Evolutionary conservation across 2,329 filamentous ascomycete species (phyloP).

Genomic region (Pyrenophora tritici-repentis): DNA sequence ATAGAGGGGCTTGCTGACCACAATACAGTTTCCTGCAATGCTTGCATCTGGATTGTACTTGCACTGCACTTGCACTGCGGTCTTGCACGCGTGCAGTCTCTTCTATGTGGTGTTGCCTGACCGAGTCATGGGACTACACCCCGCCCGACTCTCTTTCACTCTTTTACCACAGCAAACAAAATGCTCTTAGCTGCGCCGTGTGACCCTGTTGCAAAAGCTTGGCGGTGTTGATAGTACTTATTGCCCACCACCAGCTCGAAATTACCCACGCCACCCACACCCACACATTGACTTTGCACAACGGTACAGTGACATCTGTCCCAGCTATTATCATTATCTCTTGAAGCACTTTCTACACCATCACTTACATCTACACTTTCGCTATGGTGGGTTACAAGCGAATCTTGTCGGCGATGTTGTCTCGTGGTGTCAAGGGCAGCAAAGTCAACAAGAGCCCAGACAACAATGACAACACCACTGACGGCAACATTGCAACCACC

Average conservation of each 20-base stretch:
- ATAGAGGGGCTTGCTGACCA: too few relatives aligned
- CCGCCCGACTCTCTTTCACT: constrained; percentile 1
- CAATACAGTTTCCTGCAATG: neutral
- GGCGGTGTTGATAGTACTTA: neutral
- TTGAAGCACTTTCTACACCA: neutral
- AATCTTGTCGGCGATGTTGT: neutral
- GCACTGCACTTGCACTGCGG: too few relatives aligned
- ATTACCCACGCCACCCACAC: too few relatives aligned
- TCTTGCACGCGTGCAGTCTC: too few relatives aligned
- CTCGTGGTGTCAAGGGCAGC: neutral
- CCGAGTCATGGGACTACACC: too few relatives aligned
- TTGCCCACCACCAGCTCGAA: neutral
- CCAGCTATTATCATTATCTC: neutral
- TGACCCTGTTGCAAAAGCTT: neutral
- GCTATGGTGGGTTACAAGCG: constrained; percentile 52
- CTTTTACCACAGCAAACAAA: neutral
- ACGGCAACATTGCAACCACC: neutral
- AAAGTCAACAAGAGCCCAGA: neutral
- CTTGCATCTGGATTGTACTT: too few relatives aligned
- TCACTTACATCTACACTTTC: constrained; percentile 36
- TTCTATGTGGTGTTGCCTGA: neutral
- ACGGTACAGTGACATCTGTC: neutral
- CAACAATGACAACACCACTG: neutral
- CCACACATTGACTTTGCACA: too few relatives aligned
- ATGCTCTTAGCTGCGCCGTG: neutral